A percentile compares a stretch with the other conserved stretches of the same genome.
phyloP scores from a whole-genome alignment of 2,329 filamentous ascomycete species.

The Tolypocladium album region DNA sequence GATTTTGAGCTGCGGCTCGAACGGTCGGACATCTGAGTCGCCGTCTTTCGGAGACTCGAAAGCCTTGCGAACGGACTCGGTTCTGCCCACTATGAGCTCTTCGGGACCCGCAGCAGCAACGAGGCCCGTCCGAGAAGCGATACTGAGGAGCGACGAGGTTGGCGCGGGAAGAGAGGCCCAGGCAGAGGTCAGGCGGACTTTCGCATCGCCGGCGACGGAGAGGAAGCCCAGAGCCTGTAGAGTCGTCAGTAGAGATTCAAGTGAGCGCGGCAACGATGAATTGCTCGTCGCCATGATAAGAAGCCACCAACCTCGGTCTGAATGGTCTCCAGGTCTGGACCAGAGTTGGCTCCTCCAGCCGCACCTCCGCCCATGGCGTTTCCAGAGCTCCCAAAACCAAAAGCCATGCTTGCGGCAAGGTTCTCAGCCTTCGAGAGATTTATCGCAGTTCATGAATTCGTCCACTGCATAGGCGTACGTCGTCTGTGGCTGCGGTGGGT shows the following conservation, averaged over 20 bases:
- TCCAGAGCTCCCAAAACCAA: constrained; percentile 44
- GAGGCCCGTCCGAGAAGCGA: constrained; percentile 70
- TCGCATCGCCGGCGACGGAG: constrained; percentile 68
- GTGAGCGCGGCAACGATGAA: not conserved
- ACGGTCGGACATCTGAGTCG: constrained; percentile 56
- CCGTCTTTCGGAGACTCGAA: constrained; percentile 51
- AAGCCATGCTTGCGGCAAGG: constrained; percentile 46
- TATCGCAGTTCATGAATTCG: constrained; percentile 14
- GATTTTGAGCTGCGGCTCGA: constrained; percentile 64
- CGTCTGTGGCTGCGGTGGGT: not conserved
- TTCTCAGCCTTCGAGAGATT: constrained; percentile 18
- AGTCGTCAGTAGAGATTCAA: not conserved
- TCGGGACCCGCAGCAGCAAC: constrained; percentile 83
- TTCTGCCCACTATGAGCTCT: constrained; percentile 63
- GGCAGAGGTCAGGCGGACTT: constrained; percentile 66
- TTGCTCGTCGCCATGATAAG: not conserved
- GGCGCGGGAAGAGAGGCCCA: constrained; percentile 70
- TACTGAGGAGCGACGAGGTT: constrained; percentile 71
- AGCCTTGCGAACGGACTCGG: constrained; percentile 65
- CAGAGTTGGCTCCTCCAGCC: constrained; percentile 29
- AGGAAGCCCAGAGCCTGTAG: constrained; percentile 68
- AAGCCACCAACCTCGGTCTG: constrained; percentile 58
- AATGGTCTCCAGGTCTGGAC: constrained; percentile 64
- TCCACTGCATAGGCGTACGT: not conserved
- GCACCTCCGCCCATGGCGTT: constrained; percentile 29